phyloP scores from a whole-genome alignment of 371 early-diverging fungal genomes.

The Choanephora cucurbitarum region DNA sequence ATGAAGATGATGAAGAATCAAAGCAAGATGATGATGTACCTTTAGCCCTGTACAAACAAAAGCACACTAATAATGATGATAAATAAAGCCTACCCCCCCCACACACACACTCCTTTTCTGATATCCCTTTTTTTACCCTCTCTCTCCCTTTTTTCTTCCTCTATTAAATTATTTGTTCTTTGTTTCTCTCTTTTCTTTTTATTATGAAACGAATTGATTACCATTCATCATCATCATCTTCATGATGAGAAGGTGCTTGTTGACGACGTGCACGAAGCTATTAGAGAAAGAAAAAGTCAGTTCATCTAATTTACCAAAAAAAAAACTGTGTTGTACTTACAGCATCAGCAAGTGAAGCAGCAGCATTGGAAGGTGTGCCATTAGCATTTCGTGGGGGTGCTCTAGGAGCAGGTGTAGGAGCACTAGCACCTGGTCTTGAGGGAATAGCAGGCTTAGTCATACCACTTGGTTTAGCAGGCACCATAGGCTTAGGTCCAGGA shows the following conservation, averaged over 20 bases:
- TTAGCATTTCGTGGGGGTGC: slow-evolving; percentile 40
- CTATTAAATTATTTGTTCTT: too few relatives aligned
- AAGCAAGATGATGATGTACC: slow-evolving; percentile 41
- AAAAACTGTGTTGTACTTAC: slow-evolving; percentile 32
- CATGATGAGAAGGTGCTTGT: slow-evolving; percentile 21
- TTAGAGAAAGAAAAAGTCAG: not conserved
- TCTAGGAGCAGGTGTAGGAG: slow-evolving; percentile 43
- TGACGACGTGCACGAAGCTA: slow-evolving; percentile 34
- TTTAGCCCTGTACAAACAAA: slow-evolving; percentile 27
- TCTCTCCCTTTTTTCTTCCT: too few relatives aligned
- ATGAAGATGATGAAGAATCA: slow-evolving; percentile 11
- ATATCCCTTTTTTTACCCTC: too few relatives aligned
- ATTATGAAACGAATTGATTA: too few relatives aligned
- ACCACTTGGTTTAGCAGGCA: slow-evolving; percentile 49
- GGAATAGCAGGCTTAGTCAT: slow-evolving; percentile 51
- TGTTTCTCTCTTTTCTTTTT: not conserved
- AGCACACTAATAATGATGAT: not conserved
- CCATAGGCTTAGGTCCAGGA: slow-evolving; percentile 49
- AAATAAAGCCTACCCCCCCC: not conserved
- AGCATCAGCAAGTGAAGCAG: slow-evolving; percentile 49
- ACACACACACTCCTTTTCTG: not conserved
- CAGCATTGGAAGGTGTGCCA: slow-evolving; percentile 40
- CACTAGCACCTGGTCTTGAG: slow-evolving; percentile 40
- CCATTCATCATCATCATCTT: slow-evolving; percentile 29
- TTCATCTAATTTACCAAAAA: not conserved